Base-by-base conservation (phyloP, 306 rosid species). In the Citrullus colocynthis region DNA sequence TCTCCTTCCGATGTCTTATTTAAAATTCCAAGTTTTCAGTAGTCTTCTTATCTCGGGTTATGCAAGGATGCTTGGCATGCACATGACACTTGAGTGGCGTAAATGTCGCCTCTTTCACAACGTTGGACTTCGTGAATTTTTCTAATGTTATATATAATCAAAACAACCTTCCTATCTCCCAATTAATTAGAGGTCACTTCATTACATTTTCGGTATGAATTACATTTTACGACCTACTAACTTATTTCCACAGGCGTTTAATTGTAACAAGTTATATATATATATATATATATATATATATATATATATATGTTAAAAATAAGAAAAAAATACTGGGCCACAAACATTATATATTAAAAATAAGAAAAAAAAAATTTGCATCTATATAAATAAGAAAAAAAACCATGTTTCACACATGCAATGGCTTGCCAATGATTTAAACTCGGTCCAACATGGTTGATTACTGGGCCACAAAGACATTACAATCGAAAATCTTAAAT, bases 11-110 rank as follows among this genome's bases (percentile, higher is more conserved):
- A 71, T 49, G 76, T 28, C 7, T 24, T 14, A 28, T 48, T 44
- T 48, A 66, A 65, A 37, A 65, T 37, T 37, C 4, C 6, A 37
- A 65, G 24, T 17, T 16, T 2, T 17, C 11, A 63, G 5, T 11
- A 62, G 74, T 41, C 74, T 67, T 67, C 76, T 24, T 48, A 42
- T 44, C 76, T 71, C 41, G 76, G 58, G 41, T 4, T 45, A 6
- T 1, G 42, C 59, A 71, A 71, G 59, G 59, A 71, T 45, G 58
- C n/a, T 44, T 37, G 4, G 49, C 72, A 36, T 37, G 55, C 75
- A 70, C 57, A 70, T 36, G 48, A 62, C 45, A 61, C 66, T 24
- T 44, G 75, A 71, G 76, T 71, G 58, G 15, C 76, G 76, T 28
- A 48, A 28, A 71, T 71, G 76, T 20, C 76, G 42, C 41, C 8